Evolutionary conservation across 768 basidiomycete species (phyloP).

Genomic region (Leucogyrophana mollusca): DNA sequence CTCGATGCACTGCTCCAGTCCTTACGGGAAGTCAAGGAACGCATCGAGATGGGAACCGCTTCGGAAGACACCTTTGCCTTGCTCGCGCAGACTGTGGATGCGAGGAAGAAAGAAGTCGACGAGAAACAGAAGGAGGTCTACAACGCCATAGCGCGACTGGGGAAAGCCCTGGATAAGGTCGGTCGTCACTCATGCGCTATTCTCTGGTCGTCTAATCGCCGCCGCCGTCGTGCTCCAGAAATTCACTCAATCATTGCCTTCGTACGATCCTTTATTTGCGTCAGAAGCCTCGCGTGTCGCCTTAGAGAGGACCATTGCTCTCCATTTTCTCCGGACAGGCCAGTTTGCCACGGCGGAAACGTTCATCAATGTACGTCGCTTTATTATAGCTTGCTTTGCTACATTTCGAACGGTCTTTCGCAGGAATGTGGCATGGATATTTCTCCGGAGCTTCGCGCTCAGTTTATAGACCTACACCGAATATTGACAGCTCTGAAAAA

Average conservation of each 20-base stretch:
- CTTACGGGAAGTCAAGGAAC: constrained; percentile 55
- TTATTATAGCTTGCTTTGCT: constrained; percentile 5
- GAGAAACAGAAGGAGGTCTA: constrained; percentile 90
- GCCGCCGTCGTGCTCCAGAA: constrained; percentile 38
- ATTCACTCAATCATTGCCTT: constrained; percentile 59
- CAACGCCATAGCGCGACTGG: constrained; percentile 69
- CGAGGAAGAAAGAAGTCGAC: constrained; percentile 80
- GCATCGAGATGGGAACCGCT: constrained; percentile 46
- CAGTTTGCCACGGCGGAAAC: constrained; percentile 76
- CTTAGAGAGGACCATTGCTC: constrained; percentile 67
- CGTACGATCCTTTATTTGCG: constrained; percentile 65
- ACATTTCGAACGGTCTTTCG: background rate
- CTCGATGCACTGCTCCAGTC: constrained; percentile 63
- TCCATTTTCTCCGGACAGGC: constrained; percentile 79
- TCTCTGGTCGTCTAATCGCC: constrained; percentile 5
- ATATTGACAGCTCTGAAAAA: constrained; percentile 67
- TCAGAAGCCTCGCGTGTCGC: constrained; percentile 58
- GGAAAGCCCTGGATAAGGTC: constrained; percentile 92
- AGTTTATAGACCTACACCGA: constrained; percentile 69
- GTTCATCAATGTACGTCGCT: constrained; percentile 60
- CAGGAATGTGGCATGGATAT: constrained; percentile 72
- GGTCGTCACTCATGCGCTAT: constrained; percentile 11
- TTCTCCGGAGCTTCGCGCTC: constrained; percentile 43
- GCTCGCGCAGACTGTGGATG: constrained; percentile 59
- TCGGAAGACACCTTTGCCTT: constrained; percentile 48